A percentile compares a stretch with the other conserved stretches of the same genome.
Evolutionary conservation across 805 yeast genomes (phyloP).

Genomic region (Cyberlindnera mycetangii): DNA sequence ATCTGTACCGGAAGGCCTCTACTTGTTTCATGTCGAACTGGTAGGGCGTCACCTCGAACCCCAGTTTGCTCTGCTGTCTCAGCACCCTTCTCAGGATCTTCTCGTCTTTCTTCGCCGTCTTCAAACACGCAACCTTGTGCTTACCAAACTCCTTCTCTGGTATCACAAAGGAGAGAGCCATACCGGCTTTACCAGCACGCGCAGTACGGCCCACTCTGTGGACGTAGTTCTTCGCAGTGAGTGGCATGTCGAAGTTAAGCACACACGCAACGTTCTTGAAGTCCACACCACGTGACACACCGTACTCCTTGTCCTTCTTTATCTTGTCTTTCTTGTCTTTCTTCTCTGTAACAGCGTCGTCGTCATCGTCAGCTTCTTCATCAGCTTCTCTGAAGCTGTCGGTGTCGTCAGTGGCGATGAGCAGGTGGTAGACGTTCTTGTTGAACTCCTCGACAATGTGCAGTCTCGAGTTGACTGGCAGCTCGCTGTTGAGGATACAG

Average conservation of each 20-base stretch:
- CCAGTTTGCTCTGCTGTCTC: slow-evolving; percentile 70
- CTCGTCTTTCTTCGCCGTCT: slow-evolving; percentile 79
- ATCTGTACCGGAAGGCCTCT: slow-evolving; percentile 93
- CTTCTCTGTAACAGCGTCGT: slow-evolving; percentile 3
- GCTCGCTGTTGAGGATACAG: slow-evolving; percentile 86
- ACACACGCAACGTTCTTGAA: slow-evolving; percentile 96
- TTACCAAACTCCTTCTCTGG: slow-evolving; percentile 81
- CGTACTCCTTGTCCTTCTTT: slow-evolving; percentile 71
- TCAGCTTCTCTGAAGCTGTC: slow-evolving; percentile 53
- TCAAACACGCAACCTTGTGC: slow-evolving; percentile 74
- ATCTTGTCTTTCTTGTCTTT: slow-evolving; percentile 27
- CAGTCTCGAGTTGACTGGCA: slow-evolving; percentile 88
- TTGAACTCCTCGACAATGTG: slow-evolving; percentile 96
- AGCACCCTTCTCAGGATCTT: slow-evolving; percentile 74
- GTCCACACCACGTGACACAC: slow-evolving; percentile 96
- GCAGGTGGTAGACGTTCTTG: slow-evolving; percentile 77
- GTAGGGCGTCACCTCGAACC: slow-evolving; percentile 79
- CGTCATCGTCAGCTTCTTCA: slow-evolving; percentile 34
- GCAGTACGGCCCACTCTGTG: slow-evolving; percentile 98
- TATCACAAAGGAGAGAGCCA: slow-evolving; percentile 89
- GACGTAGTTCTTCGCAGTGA: slow-evolving; percentile 82
- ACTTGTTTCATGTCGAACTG: slow-evolving; percentile 89
- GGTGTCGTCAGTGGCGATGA: slow-evolving; percentile 95
- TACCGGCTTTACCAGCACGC: slow-evolving; percentile 93
- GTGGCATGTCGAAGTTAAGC: slow-evolving; percentile 89